Conservation (phyloP, 202 grass and related monocot species). For the Brachypodium distachyon region DNA sequence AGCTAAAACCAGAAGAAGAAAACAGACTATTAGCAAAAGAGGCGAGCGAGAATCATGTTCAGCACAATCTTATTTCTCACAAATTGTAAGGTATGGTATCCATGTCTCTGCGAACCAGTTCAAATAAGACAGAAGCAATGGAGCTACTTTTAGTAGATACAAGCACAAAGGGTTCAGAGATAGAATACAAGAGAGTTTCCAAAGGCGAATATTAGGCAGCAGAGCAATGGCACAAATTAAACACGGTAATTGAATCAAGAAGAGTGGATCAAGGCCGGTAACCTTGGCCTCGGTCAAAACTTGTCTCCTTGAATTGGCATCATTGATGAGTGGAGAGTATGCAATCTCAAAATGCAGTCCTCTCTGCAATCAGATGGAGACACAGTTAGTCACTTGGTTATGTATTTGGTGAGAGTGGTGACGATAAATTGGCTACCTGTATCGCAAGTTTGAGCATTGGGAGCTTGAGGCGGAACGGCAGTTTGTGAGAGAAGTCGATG, state of each 20-base stretch:
- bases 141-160: background rate
- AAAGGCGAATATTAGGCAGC: background rate
- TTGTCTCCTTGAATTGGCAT: conserved; percentile 34
- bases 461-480: conserved; percentile 68
- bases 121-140: background rate
- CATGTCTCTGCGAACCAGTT: background rate
- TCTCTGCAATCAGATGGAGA: conserved; percentile 22
- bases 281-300: too few relatives aligned
- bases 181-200: too few relatives aligned
- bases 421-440: conserved; percentile 25
- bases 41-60: background rate
- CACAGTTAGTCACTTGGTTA: background rate
- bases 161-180: background rate
- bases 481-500: conserved; percentile 60
- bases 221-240: background rate
- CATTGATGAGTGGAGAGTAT: conserved; percentile 53
- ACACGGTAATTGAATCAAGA: background rate
- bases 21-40: background rate
- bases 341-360: conserved; percentile 70
- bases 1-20: conserved; percentile 33
- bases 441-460: conserved; percentile 65
- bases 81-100: background rate
- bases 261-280: background rate
- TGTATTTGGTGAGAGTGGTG: too few relatives aligned
- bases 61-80: background rate